Conservation (phyloP, 768 basidiomycete species). For the Mycena capillaripes region DNA sequence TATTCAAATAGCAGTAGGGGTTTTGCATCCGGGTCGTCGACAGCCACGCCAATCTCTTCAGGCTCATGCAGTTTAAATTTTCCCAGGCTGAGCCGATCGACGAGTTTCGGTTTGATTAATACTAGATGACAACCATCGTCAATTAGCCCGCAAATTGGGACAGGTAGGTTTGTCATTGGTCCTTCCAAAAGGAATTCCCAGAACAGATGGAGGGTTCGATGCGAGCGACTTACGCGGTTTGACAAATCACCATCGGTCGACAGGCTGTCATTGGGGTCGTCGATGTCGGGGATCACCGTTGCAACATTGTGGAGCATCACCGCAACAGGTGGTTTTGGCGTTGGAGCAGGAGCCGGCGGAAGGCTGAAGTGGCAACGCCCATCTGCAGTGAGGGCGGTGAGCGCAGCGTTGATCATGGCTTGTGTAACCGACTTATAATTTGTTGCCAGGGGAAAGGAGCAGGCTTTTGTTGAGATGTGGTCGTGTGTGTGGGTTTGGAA, state of each 20-base stretch:
- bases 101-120: conserved; percentile 45
- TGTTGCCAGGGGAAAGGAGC: not conserved
- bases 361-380: not conserved
- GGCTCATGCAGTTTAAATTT: conserved; percentile 7
- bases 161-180: not conserved
- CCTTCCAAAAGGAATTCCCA: conserved; percentile 22
- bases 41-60: not conserved
- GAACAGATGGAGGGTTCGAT: not conserved
- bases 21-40: not conserved
- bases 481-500: not conserved
- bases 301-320: not conserved
- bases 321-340: not conserved
- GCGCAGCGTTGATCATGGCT: not conserved
- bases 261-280: not conserved
- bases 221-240: not conserved
- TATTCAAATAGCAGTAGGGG: not conserved
- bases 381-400: not conserved
- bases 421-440: not conserved
- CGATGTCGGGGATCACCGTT: not conserved
- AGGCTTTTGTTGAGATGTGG: too few species aligned
- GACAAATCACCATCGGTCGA: not conserved
- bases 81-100: conserved; percentile 24
- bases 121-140: conserved; percentile 48
- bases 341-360: too few species aligned
- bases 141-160: conserved; percentile 39